phyloP scores from a whole-genome alignment of 139 green algal genomes.

The Chlorella sorokiniana region DNA sequence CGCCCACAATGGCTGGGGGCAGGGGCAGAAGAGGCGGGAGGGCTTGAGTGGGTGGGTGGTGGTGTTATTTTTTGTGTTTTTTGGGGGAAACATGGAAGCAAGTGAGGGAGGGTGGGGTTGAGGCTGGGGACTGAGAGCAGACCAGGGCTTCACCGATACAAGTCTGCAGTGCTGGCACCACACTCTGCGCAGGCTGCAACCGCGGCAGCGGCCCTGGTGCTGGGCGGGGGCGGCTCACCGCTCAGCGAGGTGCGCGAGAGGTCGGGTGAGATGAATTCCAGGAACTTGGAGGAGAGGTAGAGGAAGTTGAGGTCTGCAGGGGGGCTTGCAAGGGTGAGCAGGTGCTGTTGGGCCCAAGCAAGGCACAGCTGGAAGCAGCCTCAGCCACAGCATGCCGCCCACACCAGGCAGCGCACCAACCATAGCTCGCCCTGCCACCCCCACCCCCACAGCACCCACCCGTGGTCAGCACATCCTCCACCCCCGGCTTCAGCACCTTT shows the following conservation, averaged over 20 bases:
- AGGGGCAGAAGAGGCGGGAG: neutral
- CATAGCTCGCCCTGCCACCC: neutral
- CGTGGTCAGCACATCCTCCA: slow-evolving; percentile 86
- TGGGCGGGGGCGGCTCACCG: neutral
- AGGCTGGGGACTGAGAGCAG: no score
- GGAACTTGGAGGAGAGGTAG: slow-evolving; percentile 63
- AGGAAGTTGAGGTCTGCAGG: slow-evolving; percentile 88
- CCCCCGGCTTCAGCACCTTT: slow-evolving; percentile 94
- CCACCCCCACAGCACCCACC: neutral
- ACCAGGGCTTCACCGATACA: no score
- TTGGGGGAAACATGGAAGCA: no score
- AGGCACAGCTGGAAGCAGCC: no score
- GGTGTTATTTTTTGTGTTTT: neutral
- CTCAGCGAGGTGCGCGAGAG: slow-evolving; percentile 79
- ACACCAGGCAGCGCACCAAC: neutral
- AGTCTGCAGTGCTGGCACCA: no score
- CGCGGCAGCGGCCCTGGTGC: neutral
- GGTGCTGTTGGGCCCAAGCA: neutral
- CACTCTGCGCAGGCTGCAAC: neutral
- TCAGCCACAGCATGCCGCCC: neutral
- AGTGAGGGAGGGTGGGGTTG: neutral
- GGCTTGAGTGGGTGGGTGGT: neutral
- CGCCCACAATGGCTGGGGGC: slow-evolving; percentile 70
- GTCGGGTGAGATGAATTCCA: slow-evolving; percentile 90
- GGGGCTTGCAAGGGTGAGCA: neutral